Percentiles rank a stretch among this genome's conserved stretches.
These are phyloP conservation scores for Apostasia shenzhenica DNA, from an alignment of 106 monocot genomes.

Conservation along the genomic window DNA sequence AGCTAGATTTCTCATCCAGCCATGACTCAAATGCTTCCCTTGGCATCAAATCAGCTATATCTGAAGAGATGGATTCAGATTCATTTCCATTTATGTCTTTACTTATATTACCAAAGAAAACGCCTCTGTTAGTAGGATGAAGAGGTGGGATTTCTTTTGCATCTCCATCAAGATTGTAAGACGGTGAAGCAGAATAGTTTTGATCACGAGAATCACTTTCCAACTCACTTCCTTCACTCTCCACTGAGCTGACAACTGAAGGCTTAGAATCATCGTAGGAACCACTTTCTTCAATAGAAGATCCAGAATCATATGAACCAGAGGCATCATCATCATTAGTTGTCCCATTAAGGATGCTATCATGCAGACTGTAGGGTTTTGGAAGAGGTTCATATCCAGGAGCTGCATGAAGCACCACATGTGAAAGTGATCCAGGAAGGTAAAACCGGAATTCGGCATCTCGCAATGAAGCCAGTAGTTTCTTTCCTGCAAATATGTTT, in stretches of 20 bases:
- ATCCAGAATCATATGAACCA: slow-evolving; percentile 30
- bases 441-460: slow-evolving; percentile 35
- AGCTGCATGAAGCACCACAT: slow-evolving; percentile 90
- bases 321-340: slow-evolving; percentile 9
- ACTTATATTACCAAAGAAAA: slow-evolving; percentile 20
- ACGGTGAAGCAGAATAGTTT: slow-evolving; percentile 1
- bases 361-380: slow-evolving; percentile 59
- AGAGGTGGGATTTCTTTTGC: slow-evolving; percentile 17
- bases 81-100: slow-evolving; percentile 11
- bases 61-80: slow-evolving; percentile 33
- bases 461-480: slow-evolving; percentile 4
- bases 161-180: slow-evolving; percentile 13
- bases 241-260: slow-evolving; percentile 28
- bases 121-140: slow-evolving; percentile 31
- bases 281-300: slow-evolving; percentile 50
- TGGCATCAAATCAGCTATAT: slow-evolving; percentile 69
- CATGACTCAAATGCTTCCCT: slow-evolving; percentile 77
- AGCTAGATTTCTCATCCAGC: slow-evolving; percentile 61
- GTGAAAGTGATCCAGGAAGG: slow-evolving; percentile 94
- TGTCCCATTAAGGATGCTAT: slow-evolving; percentile 7
- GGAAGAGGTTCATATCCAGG: slow-evolving; percentile 89
- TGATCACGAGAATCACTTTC: slow-evolving; percentile 19
- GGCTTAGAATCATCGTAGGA: slow-evolving; percentile 47
- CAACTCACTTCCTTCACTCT: slow-evolving; percentile 25
- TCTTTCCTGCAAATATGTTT: slow-evolving; percentile 38